Percentiles rank a stretch among this genome's conserved stretches.
phyloP scores from a whole-genome alignment of 306 rosid genomes.

The Leucaena leucocephala region DNA sequence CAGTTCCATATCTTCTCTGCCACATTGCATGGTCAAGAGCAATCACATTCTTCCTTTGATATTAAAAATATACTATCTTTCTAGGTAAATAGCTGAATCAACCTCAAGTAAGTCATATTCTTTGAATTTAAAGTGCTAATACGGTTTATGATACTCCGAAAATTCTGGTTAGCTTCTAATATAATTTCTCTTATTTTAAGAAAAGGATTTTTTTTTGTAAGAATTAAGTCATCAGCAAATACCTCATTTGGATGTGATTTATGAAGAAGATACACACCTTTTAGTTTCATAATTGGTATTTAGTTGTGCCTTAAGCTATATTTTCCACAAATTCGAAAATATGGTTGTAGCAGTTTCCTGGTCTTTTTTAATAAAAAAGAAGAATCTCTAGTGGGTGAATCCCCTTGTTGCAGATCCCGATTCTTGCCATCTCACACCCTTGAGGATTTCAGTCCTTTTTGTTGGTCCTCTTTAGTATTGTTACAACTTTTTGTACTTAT shows the following conservation, averaged over 20 bases:
- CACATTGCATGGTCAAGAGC: not conserved
- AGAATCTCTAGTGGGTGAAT: slow-evolving; percentile 16
- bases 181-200: not conserved
- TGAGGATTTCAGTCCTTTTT: not conserved
- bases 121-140: not conserved
- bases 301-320: slow-evolving; percentile 3
- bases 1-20: slow-evolving; percentile 12
- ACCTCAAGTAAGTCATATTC: not conserved
- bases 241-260: slow-evolving; percentile 19
- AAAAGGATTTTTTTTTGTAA: not conserved
- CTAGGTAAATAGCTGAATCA: not conserved
- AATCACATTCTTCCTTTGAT: not conserved
- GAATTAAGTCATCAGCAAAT: slow-evolving; percentile 16
- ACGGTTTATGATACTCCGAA: not conserved
- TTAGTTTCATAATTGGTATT: slow-evolving; percentile 14
- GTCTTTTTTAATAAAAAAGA: not conserved
- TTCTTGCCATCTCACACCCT: slow-evolving; percentile 3
- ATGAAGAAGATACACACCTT: not conserved
- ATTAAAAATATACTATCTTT: not conserved
- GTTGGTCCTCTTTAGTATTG: slow-evolving; percentile 12
- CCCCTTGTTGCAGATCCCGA: slow-evolving; percentile 22
- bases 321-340: slow-evolving; percentile 13
- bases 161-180: not conserved
- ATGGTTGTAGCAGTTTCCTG: slow-evolving; percentile 8
- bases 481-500: not conserved